phyloP scores from a whole-genome alignment of 1,284 basidiomycete genomes.

The Xerocomus nothofagi region DNA sequence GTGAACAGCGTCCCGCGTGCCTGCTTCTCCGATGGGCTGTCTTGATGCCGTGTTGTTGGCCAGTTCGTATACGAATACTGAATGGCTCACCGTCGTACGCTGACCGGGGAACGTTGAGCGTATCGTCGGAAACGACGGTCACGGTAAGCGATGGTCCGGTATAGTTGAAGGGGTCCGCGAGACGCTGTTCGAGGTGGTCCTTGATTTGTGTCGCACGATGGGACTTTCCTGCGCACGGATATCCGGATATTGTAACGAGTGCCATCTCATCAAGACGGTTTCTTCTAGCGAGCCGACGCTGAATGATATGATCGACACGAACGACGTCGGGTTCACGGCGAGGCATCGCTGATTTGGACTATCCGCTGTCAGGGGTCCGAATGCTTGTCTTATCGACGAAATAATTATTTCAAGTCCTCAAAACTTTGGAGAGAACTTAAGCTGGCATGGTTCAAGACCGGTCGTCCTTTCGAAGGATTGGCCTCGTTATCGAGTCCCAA shows the following conservation, averaged over 20 bases:
- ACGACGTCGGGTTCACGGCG: not conserved
- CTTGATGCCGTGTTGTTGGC: conserved; percentile 42
- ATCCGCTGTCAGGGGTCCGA: too few species aligned
- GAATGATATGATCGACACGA: not conserved
- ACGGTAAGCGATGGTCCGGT: conserved; percentile 58
- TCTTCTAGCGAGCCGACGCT: not conserved
- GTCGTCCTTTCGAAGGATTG: too few species aligned
- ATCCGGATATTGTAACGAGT: conserved; percentile 91
- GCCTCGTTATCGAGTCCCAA: too few species aligned
- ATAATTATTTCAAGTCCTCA: too few species aligned
- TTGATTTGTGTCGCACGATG: conserved; percentile 70
- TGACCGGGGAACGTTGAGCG: conserved; percentile 60
- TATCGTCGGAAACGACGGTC: conserved; percentile 77
- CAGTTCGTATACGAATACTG: too few species aligned
- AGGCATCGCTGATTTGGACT: too few species aligned
- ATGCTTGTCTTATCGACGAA: too few species aligned
- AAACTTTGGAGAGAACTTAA: too few species aligned
- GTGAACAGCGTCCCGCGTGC: conserved; percentile 88
- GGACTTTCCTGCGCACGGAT: conserved; percentile 86
- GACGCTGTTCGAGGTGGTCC: conserved; percentile 54
- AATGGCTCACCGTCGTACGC: conserved; percentile 71
- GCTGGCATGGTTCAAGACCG: too few species aligned
- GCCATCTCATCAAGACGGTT: conserved; percentile 61
- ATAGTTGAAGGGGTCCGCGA: conserved; percentile 52
- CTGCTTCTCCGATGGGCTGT: conserved; percentile 84